Evolutionary conservation across 2,329 filamentous ascomycete species (phyloP).

Genomic region (Pseudogymnoascus verrucosus): DNA sequence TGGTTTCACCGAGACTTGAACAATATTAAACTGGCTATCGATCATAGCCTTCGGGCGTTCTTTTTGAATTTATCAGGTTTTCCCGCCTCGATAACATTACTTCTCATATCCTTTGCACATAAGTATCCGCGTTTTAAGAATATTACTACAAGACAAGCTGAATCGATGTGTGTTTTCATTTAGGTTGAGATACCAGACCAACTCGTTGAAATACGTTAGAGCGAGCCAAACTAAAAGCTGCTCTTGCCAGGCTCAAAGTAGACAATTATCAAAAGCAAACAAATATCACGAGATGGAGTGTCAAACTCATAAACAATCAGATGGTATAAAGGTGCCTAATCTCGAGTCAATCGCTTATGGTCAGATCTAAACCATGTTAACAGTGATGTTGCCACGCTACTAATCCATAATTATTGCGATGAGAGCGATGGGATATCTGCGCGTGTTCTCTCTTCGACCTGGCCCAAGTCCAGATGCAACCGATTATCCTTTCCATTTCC

Average conservation of each 20-base stretch:
- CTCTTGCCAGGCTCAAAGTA: not conserved
- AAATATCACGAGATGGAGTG: not conserved
- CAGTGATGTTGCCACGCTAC: slow-evolving; percentile 1
- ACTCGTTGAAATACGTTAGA: not conserved
- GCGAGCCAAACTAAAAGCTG: not conserved
- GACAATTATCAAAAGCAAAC: not conserved
- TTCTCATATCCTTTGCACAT: not conserved
- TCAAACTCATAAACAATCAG: not conserved
- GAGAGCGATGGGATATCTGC: slow-evolving; percentile 5
- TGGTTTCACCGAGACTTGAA: not conserved
- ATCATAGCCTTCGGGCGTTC: not conserved
- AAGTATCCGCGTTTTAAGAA: not conserved
- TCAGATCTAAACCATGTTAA: slow-evolving; percentile 1
- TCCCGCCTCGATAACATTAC: not conserved
- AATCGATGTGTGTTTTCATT: not conserved
- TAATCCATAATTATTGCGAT: slow-evolving; percentile 5
- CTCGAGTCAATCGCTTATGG: not conserved
- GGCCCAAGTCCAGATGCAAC: slow-evolving; percentile 1
- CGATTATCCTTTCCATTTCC: slow-evolving; percentile 1
- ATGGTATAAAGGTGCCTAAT: slow-evolving; percentile 6
- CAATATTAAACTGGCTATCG: not conserved
- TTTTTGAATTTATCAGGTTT: not conserved
- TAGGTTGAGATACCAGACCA: not conserved
- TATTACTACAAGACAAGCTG: not conserved
- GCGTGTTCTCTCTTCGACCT: not conserved